Evolutionary conservation across 2,329 filamentous ascomycete species (phyloP), one percentile per base, ranked within the genome.

Genomic region (Zymoseptoria ardabiliae): DNA sequence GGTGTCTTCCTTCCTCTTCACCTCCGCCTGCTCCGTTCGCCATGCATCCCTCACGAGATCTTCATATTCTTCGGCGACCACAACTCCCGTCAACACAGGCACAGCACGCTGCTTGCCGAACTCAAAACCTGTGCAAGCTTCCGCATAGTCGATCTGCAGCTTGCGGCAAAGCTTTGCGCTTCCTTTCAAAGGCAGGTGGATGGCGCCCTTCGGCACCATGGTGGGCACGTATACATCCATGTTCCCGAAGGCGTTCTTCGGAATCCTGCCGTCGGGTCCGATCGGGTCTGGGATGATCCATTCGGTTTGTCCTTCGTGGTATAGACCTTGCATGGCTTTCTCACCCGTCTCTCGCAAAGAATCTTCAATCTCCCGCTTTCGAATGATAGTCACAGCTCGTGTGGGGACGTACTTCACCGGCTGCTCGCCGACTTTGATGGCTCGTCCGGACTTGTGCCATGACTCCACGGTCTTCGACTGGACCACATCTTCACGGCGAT

Each of bases 361-460:
- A 70, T 96, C 91, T 66, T 95, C 88, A 50, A 97, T 88, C 73
- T 97, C 94, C 54, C 92, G 85, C 68, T 91, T 89, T 21, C 94
- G 83, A 56, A 91, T 90, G 2, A 89, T 82, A 0, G 94, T 99
- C 3, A 96, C 93, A 17, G 91, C 94, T 50, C 94, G 88, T 71
- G 94, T 91, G 0, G 93, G 91, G 0, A 96, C 94, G 50, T 84
- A 82, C 73, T 99, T 99, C 61, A 97, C 76, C 0, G 94, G 90
- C 54, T 85, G 76, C 65, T 88, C 85, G 2, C 89, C 91, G 0
- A 79, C 70, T 23, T 83, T 81, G 2, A 94, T 85, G 23, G 86
- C 87, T 10, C 93, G 84, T 0, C 94, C 94, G 78, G 97, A 93
- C 72, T 97, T 97, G 72, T 97, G 94, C 94, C 94, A 99, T 1